These are phyloP conservation scores for Kodamaea ohmeri DNA, from an alignment of 1,139 yeast genomes.

Conservation along the genomic window DNA sequence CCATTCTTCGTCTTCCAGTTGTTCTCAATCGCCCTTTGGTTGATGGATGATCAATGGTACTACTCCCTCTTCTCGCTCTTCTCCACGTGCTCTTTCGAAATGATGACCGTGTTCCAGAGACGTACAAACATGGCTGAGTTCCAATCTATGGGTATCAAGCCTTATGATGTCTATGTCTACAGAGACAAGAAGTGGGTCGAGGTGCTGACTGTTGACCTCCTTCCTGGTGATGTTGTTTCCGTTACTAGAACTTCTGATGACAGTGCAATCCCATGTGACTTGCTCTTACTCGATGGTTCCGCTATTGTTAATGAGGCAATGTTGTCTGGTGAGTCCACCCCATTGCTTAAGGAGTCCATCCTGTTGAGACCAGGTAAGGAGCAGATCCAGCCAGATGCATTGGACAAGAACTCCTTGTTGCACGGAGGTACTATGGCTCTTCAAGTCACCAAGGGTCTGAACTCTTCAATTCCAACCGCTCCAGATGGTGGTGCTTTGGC, in stretches of 20 bases:
- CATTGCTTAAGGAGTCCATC: slow-evolving; percentile 87
- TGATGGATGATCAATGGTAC: slow-evolving; percentile 97
- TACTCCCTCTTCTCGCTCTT: slow-evolving; percentile 86
- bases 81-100: slow-evolving; percentile 91
- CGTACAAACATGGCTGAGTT: slow-evolving; percentile 92
- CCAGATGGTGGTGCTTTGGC: slow-evolving; percentile 96
- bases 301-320: slow-evolving; percentile 96
- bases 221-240: slow-evolving; percentile 93
- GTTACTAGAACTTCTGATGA: slow-evolving; percentile 87
- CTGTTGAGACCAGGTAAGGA: slow-evolving; percentile 77
- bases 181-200: slow-evolving; percentile 72
- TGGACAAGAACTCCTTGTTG: slow-evolving; percentile 84
- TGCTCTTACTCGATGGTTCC: slow-evolving; percentile 79
- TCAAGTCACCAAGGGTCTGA: slow-evolving; percentile 76
- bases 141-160: slow-evolving; percentile 96
- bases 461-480: slow-evolving; percentile 45
- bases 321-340: slow-evolving; percentile 98
- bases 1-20: slow-evolving; percentile 97
- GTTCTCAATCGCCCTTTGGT: slow-evolving; percentile 94
- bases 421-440: slow-evolving; percentile 97
- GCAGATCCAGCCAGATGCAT: slow-evolving; percentile 65
- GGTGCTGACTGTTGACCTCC: slow-evolving; percentile 67
- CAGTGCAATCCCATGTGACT: slow-evolving; percentile 94
- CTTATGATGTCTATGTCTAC: slow-evolving; percentile 71
- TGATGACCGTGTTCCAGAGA: slow-evolving; percentile 93